Base-by-base conservation (phyloP, 2,329 filamentous ascomycete species). In the Fusarium brevicatenulatum region DNA sequence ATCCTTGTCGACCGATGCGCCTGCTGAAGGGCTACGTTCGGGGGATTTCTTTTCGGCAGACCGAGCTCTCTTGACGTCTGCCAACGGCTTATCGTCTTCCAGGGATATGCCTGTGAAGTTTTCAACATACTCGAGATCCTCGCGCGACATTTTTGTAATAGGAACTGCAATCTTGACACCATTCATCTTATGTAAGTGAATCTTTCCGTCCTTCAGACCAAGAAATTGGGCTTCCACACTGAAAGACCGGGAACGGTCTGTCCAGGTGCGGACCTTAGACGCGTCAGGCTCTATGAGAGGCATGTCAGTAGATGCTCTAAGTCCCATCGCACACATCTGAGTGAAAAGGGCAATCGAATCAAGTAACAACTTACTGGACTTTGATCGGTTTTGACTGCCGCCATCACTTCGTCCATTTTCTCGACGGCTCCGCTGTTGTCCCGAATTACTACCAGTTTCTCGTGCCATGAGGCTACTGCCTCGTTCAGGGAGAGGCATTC, bases 81-180 rank as follows among this genome's bases (percentile, higher is more conserved):
- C 95, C 53, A 98, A 85, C 18, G 95, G 95, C 82, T 97, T 98
- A 78, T 98, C 95, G 78, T 98, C 95, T 72, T 98, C 95, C 54
- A 98, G 85, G 18, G 95, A 97, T 55, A 94, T 89, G 40, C 95
- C 95, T n/a, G 95, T 96, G 21, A 90, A 86, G 68, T 89, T 90
- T 83, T 99, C 96, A 63, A 99, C 95, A 78, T 97, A 98, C 82
- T 98, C 95, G 43, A 99, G 87, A 82, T 99, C 96, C 78, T 95
- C 93, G 46, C 95, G 88, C 2, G 95, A 97, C 96, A 99, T 99
- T 81, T 99, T 99, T 43, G 91, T 87, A 34, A 98, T 90, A 5
- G 96, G 96, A 8, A 99, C 96, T 13, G 96, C 96, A 82, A 99
- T 99, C 83, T 98, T 98, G 77, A 99, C 95, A 42, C 96, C 96